These are phyloP conservation scores for Fusarium setosum DNA, from an alignment of 2,329 filamentous ascomycete species.

Conservation along the genomic window DNA sequence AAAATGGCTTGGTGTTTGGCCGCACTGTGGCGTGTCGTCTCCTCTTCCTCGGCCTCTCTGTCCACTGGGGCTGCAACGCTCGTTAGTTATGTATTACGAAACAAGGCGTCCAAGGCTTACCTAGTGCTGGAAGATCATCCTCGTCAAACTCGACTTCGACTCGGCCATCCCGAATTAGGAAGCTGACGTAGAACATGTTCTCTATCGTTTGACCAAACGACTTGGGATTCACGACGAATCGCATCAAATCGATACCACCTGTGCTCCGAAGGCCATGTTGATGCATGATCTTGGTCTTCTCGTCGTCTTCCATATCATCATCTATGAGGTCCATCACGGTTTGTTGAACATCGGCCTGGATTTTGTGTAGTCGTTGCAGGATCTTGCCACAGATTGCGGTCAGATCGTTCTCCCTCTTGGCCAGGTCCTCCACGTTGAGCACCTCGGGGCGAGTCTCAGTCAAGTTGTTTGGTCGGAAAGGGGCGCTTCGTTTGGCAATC, in stretches of 20 bases:
- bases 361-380: constrained; percentile 66
- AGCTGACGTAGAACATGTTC: constrained; percentile 97
- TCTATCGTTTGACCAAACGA: constrained; percentile 97
- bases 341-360: constrained; percentile 59
- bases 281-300: constrained; percentile 67
- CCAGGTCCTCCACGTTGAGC: constrained; percentile 78
- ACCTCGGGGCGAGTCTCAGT: constrained; percentile 83
- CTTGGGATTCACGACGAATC: constrained; percentile 88
- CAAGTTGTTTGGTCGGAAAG: constrained; percentile 75
- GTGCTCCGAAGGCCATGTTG: constrained; percentile 73
- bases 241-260: constrained; percentile 81
- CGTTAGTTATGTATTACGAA: constrained; percentile 19
- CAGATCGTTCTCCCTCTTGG: constrained; percentile 82
- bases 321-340: constrained; percentile 56
- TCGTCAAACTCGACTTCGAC: constrained; percentile 80
- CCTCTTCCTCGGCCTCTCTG: constrained; percentile 59
- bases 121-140: constrained; percentile 79
- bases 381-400: constrained; percentile 84
- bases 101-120: constrained; percentile 64
- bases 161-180: constrained; percentile 88
- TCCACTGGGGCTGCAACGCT: constrained; percentile 48
- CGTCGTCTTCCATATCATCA: constrained; percentile 59
- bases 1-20: constrained; percentile 88
- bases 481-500: constrained; percentile 75
- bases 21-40: constrained; percentile 60